phyloP scores from a whole-genome alignment of 768 basidiomycete genomes.

The Nidularia sp. region DNA sequence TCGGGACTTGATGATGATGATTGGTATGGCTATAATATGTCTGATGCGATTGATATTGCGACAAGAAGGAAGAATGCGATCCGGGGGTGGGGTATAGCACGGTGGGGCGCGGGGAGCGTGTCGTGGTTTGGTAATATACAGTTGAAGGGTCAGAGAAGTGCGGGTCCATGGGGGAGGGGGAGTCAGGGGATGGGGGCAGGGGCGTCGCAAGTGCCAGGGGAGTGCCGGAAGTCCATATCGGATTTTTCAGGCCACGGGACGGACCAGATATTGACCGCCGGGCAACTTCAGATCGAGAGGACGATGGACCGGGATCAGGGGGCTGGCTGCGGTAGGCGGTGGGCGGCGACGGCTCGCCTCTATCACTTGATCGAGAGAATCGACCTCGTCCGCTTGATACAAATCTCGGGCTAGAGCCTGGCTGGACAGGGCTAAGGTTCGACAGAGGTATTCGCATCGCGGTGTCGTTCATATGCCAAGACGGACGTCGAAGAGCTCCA shows the following conservation, averaged over 20 bases:
- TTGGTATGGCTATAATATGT: constrained; percentile 7
- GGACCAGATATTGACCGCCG: constrained; percentile 43
- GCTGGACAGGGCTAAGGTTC: constrained; percentile 6
- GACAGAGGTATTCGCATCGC: constrained; percentile 17
- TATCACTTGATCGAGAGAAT: constrained; percentile 19
- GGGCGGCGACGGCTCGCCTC: constrained; percentile 15
- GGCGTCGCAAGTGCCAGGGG: constrained; percentile 34
- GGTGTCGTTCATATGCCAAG: constrained; percentile 39
- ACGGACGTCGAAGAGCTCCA: constrained; percentile 37
- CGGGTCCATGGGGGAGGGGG: constrained; percentile 30
- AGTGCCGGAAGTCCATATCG: constrained; percentile 31
- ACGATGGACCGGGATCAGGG: constrained; percentile 19
- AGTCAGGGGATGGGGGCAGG: constrained; percentile 47
- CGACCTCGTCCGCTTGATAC: constrained; percentile 15
- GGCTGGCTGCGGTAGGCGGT: constrained; percentile 15
- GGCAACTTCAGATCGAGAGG: constrained; percentile 28
- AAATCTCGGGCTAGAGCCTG: constrained; percentile 1
- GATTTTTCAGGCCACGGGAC: constrained; percentile 32
- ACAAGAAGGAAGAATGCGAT: constrained; percentile 35
- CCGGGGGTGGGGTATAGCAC: constrained; percentile 41
- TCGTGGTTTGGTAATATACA: constrained; percentile 68
- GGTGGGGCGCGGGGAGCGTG: constrained; percentile 42
- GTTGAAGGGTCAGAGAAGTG: constrained; percentile 43
- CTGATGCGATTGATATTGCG: constrained; percentile 35
- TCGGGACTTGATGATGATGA: constrained; percentile 23